Base-by-base conservation (phyloP, 768 basidiomycete species). In the Boletus pseudopeckii region DNA sequence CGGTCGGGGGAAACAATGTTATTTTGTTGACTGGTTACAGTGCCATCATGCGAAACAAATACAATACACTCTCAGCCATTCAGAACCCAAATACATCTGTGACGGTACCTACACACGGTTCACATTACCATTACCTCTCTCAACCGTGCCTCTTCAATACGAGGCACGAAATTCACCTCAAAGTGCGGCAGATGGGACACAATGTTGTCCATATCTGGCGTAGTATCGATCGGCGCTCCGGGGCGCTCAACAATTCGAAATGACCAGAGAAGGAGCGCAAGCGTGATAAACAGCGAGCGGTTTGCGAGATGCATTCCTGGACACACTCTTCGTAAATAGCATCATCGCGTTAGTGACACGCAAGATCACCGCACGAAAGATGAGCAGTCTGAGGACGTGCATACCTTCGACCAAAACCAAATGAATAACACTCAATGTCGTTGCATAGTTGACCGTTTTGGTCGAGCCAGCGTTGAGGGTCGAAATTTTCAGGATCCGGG, bases 221-320 rank as follows among this genome's bases (percentile, higher is more conserved):
- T 62, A 0, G 76, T 76, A 63, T 89, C 80, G 50, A 88, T 83
- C 0, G 81, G 81, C 2, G 70, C 64, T 1, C 67, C 61, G 0
- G 78, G 75, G 50, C 81, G 79, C 24, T 77, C 60, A 5, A 68
- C 67, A 28, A 88, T 72, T 1, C 64, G 74, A 70, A 86, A 86
- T 0, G 84, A 79, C 83, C 84, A 86, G 7, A 84, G 72, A 2
- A 83, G 67, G 15, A 83, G 67, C 0, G 84, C 80, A 0, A 83
- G 77, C 57, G 81, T 82, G 42, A 86, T 71, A 62, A 81, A 84
- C 0, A 88, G 68, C 2, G 85, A 86, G 0, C 48, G 53, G 32
- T 55, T 64, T 4, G 64, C 85, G 20, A 87, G 75, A 64, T 84
- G 75, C 58, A 78, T 79, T 1, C 84, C 84, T 0, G 83, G 84